A percentile compares a stretch with the other conserved stretches of the same genome.
Conservation (phyloP, 306 rosid species). For the Cucumis hystrix region DNA sequence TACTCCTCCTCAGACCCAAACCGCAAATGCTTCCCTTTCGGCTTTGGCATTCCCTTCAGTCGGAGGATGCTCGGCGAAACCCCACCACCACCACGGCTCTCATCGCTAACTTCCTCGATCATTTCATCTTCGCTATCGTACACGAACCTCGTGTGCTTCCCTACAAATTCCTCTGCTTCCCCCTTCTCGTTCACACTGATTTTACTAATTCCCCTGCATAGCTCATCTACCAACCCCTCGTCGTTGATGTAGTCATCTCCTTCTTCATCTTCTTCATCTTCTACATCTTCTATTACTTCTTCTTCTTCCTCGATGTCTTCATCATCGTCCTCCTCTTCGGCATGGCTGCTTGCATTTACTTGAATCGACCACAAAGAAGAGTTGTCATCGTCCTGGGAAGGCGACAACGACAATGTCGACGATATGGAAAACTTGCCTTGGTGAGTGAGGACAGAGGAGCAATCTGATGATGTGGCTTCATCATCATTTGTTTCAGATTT, state of each 20-base stretch:
- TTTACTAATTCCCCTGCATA: conserved; percentile 54
- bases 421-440: conserved; percentile 10
- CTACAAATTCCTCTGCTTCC: conserved; percentile 31
- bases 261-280: conserved; percentile 17
- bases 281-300: conserved; percentile 23
- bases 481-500: conserved; percentile 39
- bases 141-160: conserved; percentile 68
- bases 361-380: conserved; percentile 85
- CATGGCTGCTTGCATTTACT: conserved; percentile 56
- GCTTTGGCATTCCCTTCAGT: conserved; percentile 77
- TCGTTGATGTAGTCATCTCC: conserved; percentile 11
- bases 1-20: conserved; percentile 36
- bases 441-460: conserved; percentile 37
- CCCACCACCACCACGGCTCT: background rate
- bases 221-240: conserved; percentile 36
- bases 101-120: conserved; percentile 28
- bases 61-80: conserved; percentile 24
- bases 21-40: conserved; percentile 78
- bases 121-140: conserved; percentile 78
- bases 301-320: conserved; percentile 17
- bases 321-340: conserved; percentile 27
- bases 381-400: conserved; percentile 47
- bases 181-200: conserved; percentile 43
- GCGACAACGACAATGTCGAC: conserved; percentile 1
- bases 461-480: conserved; percentile 19